Evolutionary conservation across 805 yeast species (phyloP).

Genomic region (Nematodospora valgi): DNA sequence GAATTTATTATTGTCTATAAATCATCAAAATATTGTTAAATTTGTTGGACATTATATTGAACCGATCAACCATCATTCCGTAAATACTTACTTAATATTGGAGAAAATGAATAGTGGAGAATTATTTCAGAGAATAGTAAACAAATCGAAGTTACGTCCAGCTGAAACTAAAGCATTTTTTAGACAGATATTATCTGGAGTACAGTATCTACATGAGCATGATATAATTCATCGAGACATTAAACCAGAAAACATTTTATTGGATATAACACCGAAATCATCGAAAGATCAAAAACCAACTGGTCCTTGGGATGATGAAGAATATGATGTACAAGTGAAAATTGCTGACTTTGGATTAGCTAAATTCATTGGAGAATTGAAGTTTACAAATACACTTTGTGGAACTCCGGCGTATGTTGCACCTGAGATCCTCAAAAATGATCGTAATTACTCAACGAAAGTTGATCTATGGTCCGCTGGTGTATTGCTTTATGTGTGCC

Average conservation of each 20-base stretch:
- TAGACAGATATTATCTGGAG: slow-evolving; percentile 41
- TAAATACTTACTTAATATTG: slow-evolving; percentile 59
- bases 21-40: slow-evolving; percentile 69
- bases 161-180: slow-evolving; percentile 61
- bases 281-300: slow-evolving; percentile 26
- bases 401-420: slow-evolving; percentile 90
- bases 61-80: slow-evolving; percentile 47
- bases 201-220: slow-evolving; percentile 35
- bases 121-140: slow-evolving; percentile 66
- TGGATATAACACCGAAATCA: slow-evolving; percentile 48
- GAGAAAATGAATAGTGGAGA: slow-evolving; percentile 78
- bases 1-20: slow-evolving; percentile 57
- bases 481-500: slow-evolving; percentile 70
- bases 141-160: slow-evolving; percentile 58
- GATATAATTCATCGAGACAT: slow-evolving; percentile 45
- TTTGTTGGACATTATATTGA: slow-evolving; percentile 57
- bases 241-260: slow-evolving; percentile 42
- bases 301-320: slow-evolving; percentile 60
- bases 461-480: slow-evolving; percentile 85
- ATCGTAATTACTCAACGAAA: slow-evolving; percentile 60
- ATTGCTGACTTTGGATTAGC: slow-evolving; percentile 83
- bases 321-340: slow-evolving; percentile 62
- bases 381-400: slow-evolving; percentile 74
- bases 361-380: slow-evolving; percentile 64
- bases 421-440: slow-evolving; percentile 65